phyloP scores from a whole-genome alignment of 2,329 filamentous ascomycete species.

The Pezicula carpinea region DNA sequence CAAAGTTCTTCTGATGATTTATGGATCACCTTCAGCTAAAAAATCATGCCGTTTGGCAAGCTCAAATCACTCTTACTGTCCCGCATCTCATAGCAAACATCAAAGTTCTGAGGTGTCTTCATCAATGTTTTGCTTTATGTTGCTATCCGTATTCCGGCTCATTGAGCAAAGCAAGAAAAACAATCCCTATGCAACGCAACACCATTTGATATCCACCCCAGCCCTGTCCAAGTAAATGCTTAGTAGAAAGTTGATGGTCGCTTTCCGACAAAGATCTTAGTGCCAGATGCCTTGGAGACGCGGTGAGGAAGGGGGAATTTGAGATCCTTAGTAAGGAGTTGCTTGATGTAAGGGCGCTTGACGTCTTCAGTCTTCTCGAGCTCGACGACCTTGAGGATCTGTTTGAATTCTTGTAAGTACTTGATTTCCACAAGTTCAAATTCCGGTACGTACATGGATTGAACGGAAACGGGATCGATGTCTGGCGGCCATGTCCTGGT shows the following conservation, averaged over 20 bases:
- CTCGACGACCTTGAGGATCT: constrained; percentile 99
- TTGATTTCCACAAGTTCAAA: neutral
- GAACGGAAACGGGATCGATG: constrained; percentile 97
- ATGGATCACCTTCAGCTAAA: too few species aligned
- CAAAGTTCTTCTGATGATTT: too few species aligned
- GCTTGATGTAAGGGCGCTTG: constrained; percentile 99
- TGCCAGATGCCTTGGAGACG: constrained; percentile 72
- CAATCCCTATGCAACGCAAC: constrained; percentile 30
- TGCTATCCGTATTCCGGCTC: constrained; percentile 26
- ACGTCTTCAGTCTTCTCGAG: constrained; percentile 90
- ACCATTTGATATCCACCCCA: constrained; percentile 24
- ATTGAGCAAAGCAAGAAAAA: constrained; percentile 29
- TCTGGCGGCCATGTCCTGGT: constrained; percentile 99
- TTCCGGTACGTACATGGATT: constrained; percentile 75
- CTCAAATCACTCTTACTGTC: too few species aligned
- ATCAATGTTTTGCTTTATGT: constrained; percentile 21
- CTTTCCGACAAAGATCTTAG: constrained; percentile 90
- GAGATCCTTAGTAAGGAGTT: constrained; percentile 91
- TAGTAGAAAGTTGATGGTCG: constrained; percentile 96
- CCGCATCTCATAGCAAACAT: neutral
- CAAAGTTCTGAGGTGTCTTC: constrained; percentile 5
- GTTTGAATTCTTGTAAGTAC: constrained; percentile 13
- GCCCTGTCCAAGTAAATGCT: constrained; percentile 7
- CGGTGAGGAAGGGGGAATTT: constrained; percentile 99
- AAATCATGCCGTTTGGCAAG: too few species aligned